phyloP scores from a whole-genome alignment of 495 filamentous ascomycete genomes.

The Daldinia vernicosa region DNA sequence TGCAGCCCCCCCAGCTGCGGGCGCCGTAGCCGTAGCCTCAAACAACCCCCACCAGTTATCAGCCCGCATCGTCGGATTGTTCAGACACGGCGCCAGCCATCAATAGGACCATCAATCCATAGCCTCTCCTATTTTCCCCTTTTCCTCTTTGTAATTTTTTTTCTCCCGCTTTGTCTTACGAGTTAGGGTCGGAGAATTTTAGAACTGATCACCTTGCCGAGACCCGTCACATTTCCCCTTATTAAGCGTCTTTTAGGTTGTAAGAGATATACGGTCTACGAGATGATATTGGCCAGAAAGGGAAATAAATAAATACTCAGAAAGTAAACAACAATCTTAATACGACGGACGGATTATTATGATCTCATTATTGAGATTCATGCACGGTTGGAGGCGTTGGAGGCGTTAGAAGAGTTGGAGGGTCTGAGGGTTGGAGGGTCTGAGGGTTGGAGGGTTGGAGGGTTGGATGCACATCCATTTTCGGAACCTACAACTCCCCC shows the following conservation, averaged over 20 bases:
- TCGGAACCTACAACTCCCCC: conserved; percentile 16
- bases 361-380: conserved; percentile 42
- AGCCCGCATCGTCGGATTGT: conserved; percentile 28
- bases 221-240: conserved; percentile 35
- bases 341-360: conserved; percentile 38
- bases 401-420: background rate
- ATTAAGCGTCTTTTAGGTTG: conserved; percentile 10
- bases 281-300: conserved; percentile 16
- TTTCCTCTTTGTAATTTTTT: conserved; percentile 4
- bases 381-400: conserved; percentile 21
- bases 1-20: conserved; percentile 25
- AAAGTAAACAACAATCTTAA: conserved; percentile 44
- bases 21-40: conserved; percentile 37
- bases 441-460: background rate
- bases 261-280: conserved; percentile 10
- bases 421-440: background rate
- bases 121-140: conserved; percentile 26
- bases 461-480: background rate
- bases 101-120: conserved; percentile 10
- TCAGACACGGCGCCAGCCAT: conserved; percentile 32
- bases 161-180: background rate
- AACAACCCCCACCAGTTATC: conserved; percentile 39
- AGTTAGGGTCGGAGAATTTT: conserved; percentile 23
- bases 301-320: conserved; percentile 38
- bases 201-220: conserved; percentile 14